phyloP scores from a whole-genome alignment of 495 filamentous ascomycete species.

The Hamigera avellanea region DNA sequence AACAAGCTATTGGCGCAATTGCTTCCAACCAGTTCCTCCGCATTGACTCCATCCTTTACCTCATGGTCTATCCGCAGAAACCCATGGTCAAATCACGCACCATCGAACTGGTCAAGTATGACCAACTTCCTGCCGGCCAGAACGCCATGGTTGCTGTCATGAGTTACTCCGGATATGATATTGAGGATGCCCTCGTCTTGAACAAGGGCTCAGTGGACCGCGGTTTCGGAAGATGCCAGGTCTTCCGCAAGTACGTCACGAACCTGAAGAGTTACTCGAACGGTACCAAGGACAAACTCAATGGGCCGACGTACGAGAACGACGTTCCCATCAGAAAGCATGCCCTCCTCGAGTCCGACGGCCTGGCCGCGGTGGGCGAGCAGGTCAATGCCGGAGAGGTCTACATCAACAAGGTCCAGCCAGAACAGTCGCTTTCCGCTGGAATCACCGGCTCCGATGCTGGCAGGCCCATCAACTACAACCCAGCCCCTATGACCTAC shows the following conservation, averaged over 20 bases:
- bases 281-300: conserved; percentile 62
- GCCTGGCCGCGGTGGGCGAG: conserved; percentile 72
- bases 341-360: conserved; percentile 62
- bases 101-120: conserved; percentile 94
- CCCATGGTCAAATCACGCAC: conserved; percentile 95
- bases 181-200: conserved; percentile 92
- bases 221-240: conserved; percentile 92
- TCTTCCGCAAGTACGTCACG: conserved; percentile 78
- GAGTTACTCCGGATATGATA: conserved; percentile 99
- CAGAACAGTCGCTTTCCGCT: conserved; percentile 55
- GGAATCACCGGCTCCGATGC: conserved; percentile 51
- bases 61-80: conserved; percentile 95
- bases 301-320: conserved; percentile 45
- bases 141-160: conserved; percentile 97
- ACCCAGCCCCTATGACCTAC: conserved; percentile 65
- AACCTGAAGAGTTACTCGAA: conserved; percentile 74
- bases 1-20: conserved; percentile 97
- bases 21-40: conserved; percentile 94
- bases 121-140: conserved; percentile 92
- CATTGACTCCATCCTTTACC: conserved; percentile 89
- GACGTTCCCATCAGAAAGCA: conserved; percentile 61
- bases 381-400: conserved; percentile 62
- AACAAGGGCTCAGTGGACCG: conserved; percentile 93
- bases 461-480: conserved; percentile 44
- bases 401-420: conserved; percentile 78